Percentiles rank a stretch among this genome's conserved stretches.
phyloP scores from a whole-genome alignment of 2,329 filamentous ascomycete species.

The Cadophora malorum region DNA sequence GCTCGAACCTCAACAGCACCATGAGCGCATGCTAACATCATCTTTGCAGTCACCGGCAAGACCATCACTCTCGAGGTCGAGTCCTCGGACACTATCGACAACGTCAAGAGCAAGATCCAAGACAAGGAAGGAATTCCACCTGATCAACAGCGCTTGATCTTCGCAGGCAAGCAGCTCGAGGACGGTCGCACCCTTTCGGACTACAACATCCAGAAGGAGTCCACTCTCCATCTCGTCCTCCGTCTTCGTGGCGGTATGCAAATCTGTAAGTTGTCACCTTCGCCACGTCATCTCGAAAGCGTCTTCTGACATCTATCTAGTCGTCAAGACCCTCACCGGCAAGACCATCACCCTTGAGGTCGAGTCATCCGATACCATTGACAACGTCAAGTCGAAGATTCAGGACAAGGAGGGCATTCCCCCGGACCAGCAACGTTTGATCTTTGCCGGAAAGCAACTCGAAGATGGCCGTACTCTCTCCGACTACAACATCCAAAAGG shows the following conservation, averaged over 20 bases:
- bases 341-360: conserved; percentile 99
- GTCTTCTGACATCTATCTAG: conserved; percentile 53
- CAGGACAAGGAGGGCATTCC: conserved; percentile 94
- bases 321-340: conserved; percentile 85
- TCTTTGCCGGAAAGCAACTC: conserved; percentile 92
- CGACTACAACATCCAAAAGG: conserved; percentile 98
- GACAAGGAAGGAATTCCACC: conserved; percentile 97
- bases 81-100: conserved; percentile 99
- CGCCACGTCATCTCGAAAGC: conserved; percentile 58
- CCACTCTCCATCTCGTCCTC: conserved; percentile 83
- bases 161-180: conserved; percentile 95
- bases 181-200: conserved; percentile 89
- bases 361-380: conserved; percentile 98
- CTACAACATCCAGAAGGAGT: conserved; percentile 97
- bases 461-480: conserved; percentile 90
- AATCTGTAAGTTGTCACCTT: conserved; percentile 58
- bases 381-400: conserved; percentile 97
- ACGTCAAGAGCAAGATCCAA: conserved; percentile 96
- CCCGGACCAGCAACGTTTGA: conserved; percentile 91
- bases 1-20: conserved; percentile 55
- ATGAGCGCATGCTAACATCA: conserved; percentile 64
- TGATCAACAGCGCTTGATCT: conserved; percentile 95
- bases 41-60: conserved; percentile 82
- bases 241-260: conserved; percentile 91
- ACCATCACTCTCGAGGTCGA: conserved; percentile 99